These are phyloP conservation scores for Lizonia empirigonia DNA, from an alignment of 2,329 filamentous ascomycete species.

Conservation along the genomic window DNA sequence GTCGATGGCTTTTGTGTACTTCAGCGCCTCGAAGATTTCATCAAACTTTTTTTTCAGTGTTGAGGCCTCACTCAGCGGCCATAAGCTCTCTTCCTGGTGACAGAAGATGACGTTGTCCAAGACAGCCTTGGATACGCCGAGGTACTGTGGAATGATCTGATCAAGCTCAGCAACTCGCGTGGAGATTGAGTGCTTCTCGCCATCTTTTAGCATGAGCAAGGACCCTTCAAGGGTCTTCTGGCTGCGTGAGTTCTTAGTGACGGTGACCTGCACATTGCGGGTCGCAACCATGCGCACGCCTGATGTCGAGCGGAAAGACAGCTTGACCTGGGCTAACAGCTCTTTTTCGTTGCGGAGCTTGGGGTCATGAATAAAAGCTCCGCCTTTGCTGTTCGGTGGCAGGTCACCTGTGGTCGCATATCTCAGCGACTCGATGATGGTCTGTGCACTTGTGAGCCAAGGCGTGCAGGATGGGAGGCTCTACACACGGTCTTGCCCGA, in stretches of 20 bases:
- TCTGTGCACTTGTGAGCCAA: constrained; percentile 52
- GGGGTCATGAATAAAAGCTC: constrained; percentile 97
- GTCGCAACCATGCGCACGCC: constrained; percentile 82
- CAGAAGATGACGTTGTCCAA: constrained; percentile 97
- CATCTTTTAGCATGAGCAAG: constrained; percentile 75
- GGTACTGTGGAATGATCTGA: constrained; percentile 78
- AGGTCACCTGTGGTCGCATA: constrained; percentile 95
- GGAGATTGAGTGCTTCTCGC: constrained; percentile 79
- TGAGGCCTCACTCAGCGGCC: constrained; percentile 89
- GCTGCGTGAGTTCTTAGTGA: constrained; percentile 77
- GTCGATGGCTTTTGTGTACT: constrained; percentile 96
- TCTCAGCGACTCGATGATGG: constrained; percentile 97
- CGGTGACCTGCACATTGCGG: constrained; percentile 80
- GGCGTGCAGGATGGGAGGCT: background rate
- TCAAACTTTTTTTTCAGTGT: constrained; percentile 93
- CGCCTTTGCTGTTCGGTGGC: constrained; percentile 85
- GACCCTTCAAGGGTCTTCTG: constrained; percentile 86
- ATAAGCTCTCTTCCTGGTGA: constrained; percentile 96
- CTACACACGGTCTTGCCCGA: constrained; percentile 81
- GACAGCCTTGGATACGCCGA: constrained; percentile 89
- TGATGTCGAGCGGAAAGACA: constrained; percentile 81
- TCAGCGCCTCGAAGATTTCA: constrained; percentile 95
- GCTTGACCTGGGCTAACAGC: constrained; percentile 87
- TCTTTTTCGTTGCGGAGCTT: constrained; percentile 88
- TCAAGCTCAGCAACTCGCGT: constrained; percentile 82